Evolutionary conservation across 1,284 basidiomycete genomes (phyloP).

Genomic region (Chalciporus sp.): DNA sequence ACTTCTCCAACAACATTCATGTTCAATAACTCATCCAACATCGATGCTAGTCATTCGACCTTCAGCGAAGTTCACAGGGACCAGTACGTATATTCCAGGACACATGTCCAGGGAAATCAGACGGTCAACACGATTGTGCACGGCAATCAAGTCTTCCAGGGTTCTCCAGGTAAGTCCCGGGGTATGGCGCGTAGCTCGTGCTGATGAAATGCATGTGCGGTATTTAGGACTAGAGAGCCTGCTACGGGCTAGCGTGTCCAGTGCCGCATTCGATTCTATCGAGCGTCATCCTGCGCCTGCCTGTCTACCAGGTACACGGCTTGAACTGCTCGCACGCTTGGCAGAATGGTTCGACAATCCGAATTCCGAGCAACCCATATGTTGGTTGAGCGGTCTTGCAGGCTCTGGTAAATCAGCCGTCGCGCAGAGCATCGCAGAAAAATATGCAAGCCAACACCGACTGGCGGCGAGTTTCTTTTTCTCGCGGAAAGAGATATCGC

Average conservation of each 20-base stretch:
- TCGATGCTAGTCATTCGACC: slow-evolving; percentile 29
- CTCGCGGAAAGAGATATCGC: slow-evolving; percentile 21
- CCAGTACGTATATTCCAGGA: slow-evolving; percentile 15
- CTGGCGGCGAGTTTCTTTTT: slow-evolving; percentile 31
- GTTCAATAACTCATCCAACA: slow-evolving; percentile 26
- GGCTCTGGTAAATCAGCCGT: slow-evolving; percentile 28
- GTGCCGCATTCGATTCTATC: slow-evolving; percentile 24
- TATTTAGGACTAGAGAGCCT: slow-evolving; percentile 16
- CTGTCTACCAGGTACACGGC: slow-evolving; percentile 27
- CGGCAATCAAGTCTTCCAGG: slow-evolving; percentile 24
- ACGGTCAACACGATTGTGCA: slow-evolving; percentile 25
- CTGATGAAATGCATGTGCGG: not conserved
- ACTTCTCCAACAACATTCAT: slow-evolving; percentile 3
- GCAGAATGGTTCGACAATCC: slow-evolving; percentile 14
- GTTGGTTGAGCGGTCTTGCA: slow-evolving; percentile 26
- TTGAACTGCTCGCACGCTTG: slow-evolving; percentile 16
- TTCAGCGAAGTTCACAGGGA: slow-evolving; percentile 28
- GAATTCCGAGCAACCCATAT: slow-evolving; percentile 9
- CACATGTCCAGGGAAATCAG: slow-evolving; percentile 18
- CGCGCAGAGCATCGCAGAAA: slow-evolving; percentile 24
- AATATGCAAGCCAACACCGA: slow-evolving; percentile 15
- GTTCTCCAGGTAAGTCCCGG: slow-evolving; percentile 14
- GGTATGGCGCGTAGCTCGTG: not conserved
- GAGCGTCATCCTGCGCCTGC: slow-evolving; percentile 23
- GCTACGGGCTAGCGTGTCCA: slow-evolving; percentile 12